Base-by-base conservation (phyloP, 768 basidiomycete genomes). In the Leccinum variicolor region DNA sequence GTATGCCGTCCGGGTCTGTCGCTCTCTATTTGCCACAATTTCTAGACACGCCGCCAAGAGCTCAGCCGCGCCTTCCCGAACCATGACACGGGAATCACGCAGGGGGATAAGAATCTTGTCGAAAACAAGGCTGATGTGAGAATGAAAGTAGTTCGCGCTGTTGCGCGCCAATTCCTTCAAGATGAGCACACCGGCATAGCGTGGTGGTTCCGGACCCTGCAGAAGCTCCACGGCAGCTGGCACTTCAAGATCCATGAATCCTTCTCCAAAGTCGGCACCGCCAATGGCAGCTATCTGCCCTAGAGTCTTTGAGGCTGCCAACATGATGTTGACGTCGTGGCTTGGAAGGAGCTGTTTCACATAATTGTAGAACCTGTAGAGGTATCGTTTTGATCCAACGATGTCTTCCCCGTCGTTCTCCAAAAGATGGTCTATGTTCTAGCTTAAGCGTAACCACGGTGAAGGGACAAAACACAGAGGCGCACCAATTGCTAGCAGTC, bases 111-210 rank as follows among this genome's bases (percentile, higher is more conserved):
- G 87, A 54, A 99, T 93, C 73, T 94, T 94, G 70, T 94, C 94
- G 52, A 98, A 87, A 13, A 97, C 90, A 39, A 90, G 81, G 53
- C 83, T 82, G 21, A 98, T 94, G 73, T 93, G 89, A 2, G 90
- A 83, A 65, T 93, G 86, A 73, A 98, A 96, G 65, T 94, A 87
- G 7, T 79, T 84, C 0, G 92, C 89, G 61, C 90, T 94, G 72
- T 94, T 90, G 28, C 85, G 82, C 2, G 97, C 95, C 43, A 99
- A 80, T 73, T 97, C 95, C 74, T 95, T 95, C 39, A 98, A 74
- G 50, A 98, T 91, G 53, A 98, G 83, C 2, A 98, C 94, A 1
- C 94, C 95, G 0, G 93, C 93, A 73, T 97, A 96, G 55, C 96
- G 83, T 2, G 89, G 87, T 26, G 88, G 82, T 69, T 98, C 96